Conservation (phyloP, 75 land plant species). For the Cryptomeria japonica region DNA sequence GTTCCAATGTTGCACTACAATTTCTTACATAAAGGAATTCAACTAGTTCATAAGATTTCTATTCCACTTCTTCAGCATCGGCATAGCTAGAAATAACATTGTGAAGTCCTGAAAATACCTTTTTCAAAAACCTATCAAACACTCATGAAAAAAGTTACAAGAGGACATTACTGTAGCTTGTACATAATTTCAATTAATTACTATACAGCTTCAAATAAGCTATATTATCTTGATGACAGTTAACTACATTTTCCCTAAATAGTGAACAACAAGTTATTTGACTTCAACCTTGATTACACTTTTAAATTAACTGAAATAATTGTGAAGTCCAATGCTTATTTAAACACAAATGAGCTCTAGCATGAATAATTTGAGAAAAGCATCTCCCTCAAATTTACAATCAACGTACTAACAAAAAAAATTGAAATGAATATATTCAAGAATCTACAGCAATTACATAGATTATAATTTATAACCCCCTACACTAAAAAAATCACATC, state of each 20-base stretch:
- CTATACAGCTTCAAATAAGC: background rate
- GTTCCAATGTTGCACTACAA: background rate
- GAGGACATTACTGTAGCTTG: background rate
- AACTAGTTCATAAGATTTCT: too few relatives aligned
- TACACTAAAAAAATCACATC: background rate
- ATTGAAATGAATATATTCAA: background rate
- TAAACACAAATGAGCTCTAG: background rate
- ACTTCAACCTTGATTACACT: background rate
- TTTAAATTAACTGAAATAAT: background rate
- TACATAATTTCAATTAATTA: background rate
- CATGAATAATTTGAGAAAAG: background rate
- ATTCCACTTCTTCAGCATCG: background rate
- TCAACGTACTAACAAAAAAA: background rate
- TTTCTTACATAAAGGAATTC: too few relatives aligned
- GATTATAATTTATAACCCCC: background rate
- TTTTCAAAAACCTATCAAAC: background rate
- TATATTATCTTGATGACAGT: background rate
- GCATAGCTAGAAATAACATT: background rate
- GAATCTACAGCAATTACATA: background rate
- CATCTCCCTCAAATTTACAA: background rate
- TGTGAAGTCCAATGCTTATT: background rate
- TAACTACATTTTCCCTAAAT: background rate
- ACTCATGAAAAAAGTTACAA: background rate
- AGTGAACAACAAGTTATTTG: background rate
- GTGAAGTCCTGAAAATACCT: background rate